A percentile compares a stretch with the other conserved stretches of the same genome.
Conservation (phyloP, 1,284 basidiomycete genomes). For the Meripilus lineatus region DNA sequence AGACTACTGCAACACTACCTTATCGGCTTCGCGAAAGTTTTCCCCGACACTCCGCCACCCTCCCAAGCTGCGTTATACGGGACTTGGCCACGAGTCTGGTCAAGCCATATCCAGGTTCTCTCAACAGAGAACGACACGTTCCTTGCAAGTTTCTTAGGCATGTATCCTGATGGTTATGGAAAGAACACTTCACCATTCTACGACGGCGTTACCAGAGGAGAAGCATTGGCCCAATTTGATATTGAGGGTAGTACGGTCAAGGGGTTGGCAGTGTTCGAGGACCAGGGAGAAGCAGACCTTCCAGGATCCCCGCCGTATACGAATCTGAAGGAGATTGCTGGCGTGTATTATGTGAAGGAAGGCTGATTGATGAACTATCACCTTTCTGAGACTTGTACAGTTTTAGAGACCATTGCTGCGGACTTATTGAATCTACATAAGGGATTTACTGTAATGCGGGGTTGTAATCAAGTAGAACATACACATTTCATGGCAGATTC, state of each 20-base stretch:
- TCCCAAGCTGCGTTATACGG: constrained; percentile 13
- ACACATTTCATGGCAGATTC: no score
- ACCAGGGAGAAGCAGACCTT: background rate
- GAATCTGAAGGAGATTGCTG: background rate
- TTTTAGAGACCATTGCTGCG: no score
- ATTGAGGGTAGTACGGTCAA: constrained; percentile 1
- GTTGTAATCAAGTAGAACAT: no score
- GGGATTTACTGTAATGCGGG: no score
- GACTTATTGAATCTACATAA: no score
- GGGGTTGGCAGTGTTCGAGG: background rate
- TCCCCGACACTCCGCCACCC: constrained; percentile 8
- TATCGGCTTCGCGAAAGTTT: constrained; percentile 12
- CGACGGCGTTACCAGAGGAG: constrained; percentile 11
- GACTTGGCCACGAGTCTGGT: constrained; percentile 19
- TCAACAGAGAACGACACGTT: constrained; percentile 16
- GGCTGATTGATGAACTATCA: no score
- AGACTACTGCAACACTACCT: no score
- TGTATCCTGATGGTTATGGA: constrained; percentile 24
- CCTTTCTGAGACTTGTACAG: no score
- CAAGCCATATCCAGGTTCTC: constrained; percentile 20
- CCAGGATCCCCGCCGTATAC: no score
- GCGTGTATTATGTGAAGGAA: background rate
- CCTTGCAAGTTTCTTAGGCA: constrained; percentile 11
- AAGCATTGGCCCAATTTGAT: constrained; percentile 18
- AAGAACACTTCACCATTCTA: constrained; percentile 22